Percentiles rank a stretch among this genome's conserved stretches.
These are phyloP conservation scores for Sapria himalayana DNA, from an alignment of 345 rosid species.

Conservation along the genomic window DNA sequence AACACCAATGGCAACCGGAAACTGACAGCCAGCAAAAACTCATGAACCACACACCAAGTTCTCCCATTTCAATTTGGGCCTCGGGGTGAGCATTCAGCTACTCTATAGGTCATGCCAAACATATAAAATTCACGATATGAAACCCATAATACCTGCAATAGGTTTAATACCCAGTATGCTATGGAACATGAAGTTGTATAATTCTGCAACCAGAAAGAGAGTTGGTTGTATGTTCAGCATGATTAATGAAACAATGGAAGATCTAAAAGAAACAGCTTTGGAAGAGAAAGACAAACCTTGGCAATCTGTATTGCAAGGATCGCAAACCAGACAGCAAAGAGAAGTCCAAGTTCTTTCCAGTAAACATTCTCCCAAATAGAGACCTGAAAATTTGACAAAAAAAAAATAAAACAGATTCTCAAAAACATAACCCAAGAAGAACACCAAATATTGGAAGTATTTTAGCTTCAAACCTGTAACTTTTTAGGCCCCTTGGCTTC, in stretches of 20 bases:
- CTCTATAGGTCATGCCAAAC: too few species aligned
- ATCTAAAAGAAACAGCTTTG: neutral
- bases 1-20: slow-evolving; percentile 52
- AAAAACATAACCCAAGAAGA: neutral
- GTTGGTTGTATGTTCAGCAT: slow-evolving; percentile 2
- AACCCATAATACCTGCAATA: slow-evolving; percentile 29
- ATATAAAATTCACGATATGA: neutral
- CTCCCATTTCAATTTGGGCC: too few species aligned
- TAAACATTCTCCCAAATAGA: slow-evolving; percentile 18
- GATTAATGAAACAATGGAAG: slow-evolving; percentile 1
- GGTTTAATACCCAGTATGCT: slow-evolving; percentile 40
- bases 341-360: slow-evolving; percentile 29
- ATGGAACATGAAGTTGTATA: slow-evolving; percentile 32
- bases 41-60: neutral
- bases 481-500: slow-evolving; percentile 4
- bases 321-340: slow-evolving; percentile 18
- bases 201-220: slow-evolving; percentile 21
- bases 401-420: too few species aligned
- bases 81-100: too few species aligned
- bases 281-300: slow-evolving; percentile 16
- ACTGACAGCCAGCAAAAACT: slow-evolving; percentile 11
- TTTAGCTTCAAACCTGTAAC: slow-evolving; percentile 10
- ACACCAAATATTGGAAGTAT: too few species aligned
- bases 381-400: slow-evolving; percentile 12
- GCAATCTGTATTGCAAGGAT: slow-evolving; percentile 20